Evolutionary conservation across 495 filamentous ascomycete genomes (phyloP).

Genomic region (Xylaria acuta): DNA sequence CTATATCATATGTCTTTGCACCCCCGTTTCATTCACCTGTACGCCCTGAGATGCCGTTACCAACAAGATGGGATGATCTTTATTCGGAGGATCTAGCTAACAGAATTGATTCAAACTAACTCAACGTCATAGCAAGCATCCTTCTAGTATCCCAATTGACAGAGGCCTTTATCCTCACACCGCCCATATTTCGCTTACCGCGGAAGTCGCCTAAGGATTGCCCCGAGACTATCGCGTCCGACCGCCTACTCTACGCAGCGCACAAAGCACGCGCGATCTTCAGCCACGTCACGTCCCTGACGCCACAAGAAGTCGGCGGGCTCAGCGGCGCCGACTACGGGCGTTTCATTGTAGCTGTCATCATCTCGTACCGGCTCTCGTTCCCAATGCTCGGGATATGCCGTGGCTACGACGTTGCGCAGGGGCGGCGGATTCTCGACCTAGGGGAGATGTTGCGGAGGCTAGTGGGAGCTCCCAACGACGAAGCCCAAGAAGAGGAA

Average conservation of each 20-base stretch:
- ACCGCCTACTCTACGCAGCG: slow-evolving; percentile 28
- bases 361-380: slow-evolving; percentile 50
- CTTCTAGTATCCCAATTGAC: slow-evolving; percentile 41
- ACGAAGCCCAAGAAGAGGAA: not conserved
- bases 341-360: slow-evolving; percentile 43
- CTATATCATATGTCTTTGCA: slow-evolving; percentile 19
- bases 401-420: slow-evolving; percentile 46
- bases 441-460: slow-evolving; percentile 41
- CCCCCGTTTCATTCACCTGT: not conserved
- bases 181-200: slow-evolving; percentile 41
- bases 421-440: slow-evolving; percentile 38
- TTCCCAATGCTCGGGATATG: slow-evolving; percentile 44
- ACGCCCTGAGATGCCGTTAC: not conserved
- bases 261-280: slow-evolving; percentile 35
- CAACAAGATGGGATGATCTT: slow-evolving; percentile 1
- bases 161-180: slow-evolving; percentile 45
- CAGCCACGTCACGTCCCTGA: slow-evolving; percentile 38
- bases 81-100: slow-evolving; percentile 23
- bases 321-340: slow-evolving; percentile 46
- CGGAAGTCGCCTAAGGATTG: slow-evolving; percentile 10
- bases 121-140: slow-evolving; percentile 37
- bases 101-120: slow-evolving; percentile 5
- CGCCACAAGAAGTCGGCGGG: slow-evolving; percentile 34
- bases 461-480: slow-evolving; percentile 34
- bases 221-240: slow-evolving; percentile 9